Evolutionary conservation across 495 filamentous ascomycete genomes (phyloP), one percentile per base, ranked within the genome.

Genomic region (Aspergillus conjunctus): DNA sequence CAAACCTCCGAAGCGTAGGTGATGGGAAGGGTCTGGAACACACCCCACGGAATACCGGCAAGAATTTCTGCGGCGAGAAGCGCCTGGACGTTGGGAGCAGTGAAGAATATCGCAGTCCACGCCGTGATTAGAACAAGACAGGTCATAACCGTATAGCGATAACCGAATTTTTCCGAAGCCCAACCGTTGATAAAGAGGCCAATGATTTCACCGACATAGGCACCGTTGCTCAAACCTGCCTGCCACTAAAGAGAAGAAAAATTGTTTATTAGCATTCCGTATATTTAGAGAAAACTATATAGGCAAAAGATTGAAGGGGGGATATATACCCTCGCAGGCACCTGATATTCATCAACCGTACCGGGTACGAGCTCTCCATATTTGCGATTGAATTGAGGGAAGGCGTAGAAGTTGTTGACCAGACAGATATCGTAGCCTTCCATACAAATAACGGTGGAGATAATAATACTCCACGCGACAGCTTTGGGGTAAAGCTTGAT

Each of bases 1-100:
- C 85, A 88, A 39, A 91, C 88, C 67, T 93, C 90, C 50, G 88
- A 90, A 44, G 89, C 90, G 61, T 92, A 93, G 2, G 89, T 91
- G 71, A 89, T 87, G 51, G 87, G 89, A 31, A 89, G 73, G 1
- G 90, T 92, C 71, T 92, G 89, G 73, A 91, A 91, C 32, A 93
- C 85, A 62, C 90, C 90, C 89, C 89, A 92, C 43, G 88, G 87
- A 62, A 92, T 86, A 66, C 90, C 89, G 59, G 86, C 88, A 9
- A 93, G 76, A 58, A 92, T 91, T 72, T 91, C 89, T 8, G 84
- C 89, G 8, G 87, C 84, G 20, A 90, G 82, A 17, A 93, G 79
- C 5, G 84, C 77, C 59, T 87, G 79, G 17, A 92, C 83, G 63
- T 82, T 87, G 51, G 87, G 82, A 6, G 88, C 89, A 4, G 87